Evolutionary conservation across 306 rosid genomes (phyloP), one percentile per base, ranked within the genome.

Genomic region (Sechiopsis laciniata): DNA sequence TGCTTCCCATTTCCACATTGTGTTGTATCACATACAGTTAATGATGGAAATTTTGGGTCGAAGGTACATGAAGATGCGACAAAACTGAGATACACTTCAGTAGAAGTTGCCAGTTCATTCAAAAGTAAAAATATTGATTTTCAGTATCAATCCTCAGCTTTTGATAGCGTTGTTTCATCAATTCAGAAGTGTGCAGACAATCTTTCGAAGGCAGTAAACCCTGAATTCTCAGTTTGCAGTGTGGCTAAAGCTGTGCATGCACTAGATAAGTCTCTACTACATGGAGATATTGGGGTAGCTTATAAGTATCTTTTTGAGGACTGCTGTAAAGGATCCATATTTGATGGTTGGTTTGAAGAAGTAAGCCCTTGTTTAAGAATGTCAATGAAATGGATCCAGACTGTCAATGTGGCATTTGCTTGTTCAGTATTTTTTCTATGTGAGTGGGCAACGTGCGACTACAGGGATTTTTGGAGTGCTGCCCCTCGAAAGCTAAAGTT

Each of bases 361-460:
- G 96, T 91, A 20, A 86, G 96, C 81, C 87, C 88, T 21, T 86
- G 91, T 82, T 86, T 94, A 75, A 89, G 90, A 86, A 84, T 90
- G 81, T 87, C 97, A 2, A 56, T 94, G 83, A 94, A 84, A 77
- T 91, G 96, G 96, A 79, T 91, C 79, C 92, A 86, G 75, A 82
- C 84, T 75, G 85, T 88, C 74, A 81, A 67, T 79, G 63, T 80
- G 40, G 81, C 96, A 37, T 78, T 87, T 78, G 76, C 88, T 73
- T 78, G 86, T 80, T 89, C 97, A 10, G 92, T 89, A 61, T 94
- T 94, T 88, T 87, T 88, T 82, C 87, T 94, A 20, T 91, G 96
- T 55, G 99, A 94, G 81, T 94, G 99, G 99, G 99, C 97, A 76
- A 87, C 97, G 37, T 94, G 99, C 86, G 97, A 86, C 77, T 91